Percentiles rank a stretch among this genome's conserved stretches.
These are phyloP conservation scores for Cryphonectria naterciae DNA, from an alignment of 2,329 filamentous ascomycete species.

Conservation along the genomic window DNA sequence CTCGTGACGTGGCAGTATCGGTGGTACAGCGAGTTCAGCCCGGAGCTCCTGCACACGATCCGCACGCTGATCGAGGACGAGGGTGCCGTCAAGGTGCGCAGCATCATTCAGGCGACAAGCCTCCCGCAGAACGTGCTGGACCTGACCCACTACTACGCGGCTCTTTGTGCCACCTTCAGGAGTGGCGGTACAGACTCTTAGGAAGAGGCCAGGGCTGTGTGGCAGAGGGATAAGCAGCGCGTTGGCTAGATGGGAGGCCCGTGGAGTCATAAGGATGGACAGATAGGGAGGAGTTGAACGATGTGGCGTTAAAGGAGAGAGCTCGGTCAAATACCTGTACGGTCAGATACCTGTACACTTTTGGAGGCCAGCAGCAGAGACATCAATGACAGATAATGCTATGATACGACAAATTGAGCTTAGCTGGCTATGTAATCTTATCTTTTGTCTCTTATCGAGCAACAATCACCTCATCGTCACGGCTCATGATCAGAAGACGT, in stretches of 20 bases:
- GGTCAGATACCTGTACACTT: neutral
- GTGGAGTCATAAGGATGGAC: neutral
- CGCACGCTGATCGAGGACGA: slow-evolving; percentile 96
- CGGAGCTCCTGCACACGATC: slow-evolving; percentile 83
- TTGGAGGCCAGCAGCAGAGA: neutral
- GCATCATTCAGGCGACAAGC: slow-evolving; percentile 95
- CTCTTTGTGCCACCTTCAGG: slow-evolving; percentile 90
- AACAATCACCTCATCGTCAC: neutral
- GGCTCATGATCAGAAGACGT: neutral
- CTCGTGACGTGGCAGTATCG: slow-evolving; percentile 98
- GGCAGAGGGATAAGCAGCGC: too few relatives aligned
- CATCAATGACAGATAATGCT: slow-evolving; percentile 7
- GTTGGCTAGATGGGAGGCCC: neutral
- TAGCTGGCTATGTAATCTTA: slow-evolving; percentile 1
- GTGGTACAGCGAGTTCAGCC: slow-evolving; percentile 99
- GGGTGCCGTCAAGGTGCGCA: slow-evolving; percentile 94
- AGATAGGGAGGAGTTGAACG: neutral
- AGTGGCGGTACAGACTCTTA: slow-evolving; percentile 90
- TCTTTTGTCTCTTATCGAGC: neutral
- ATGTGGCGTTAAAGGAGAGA: slow-evolving; percentile 8
- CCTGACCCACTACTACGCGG: slow-evolving; percentile 93
- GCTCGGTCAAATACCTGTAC: slow-evolving; percentile 17
- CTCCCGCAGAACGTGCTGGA: slow-evolving; percentile 91
- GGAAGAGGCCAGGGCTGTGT: slow-evolving; percentile 28
- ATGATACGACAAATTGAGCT: slow-evolving; percentile 13